These are phyloP conservation scores for Mychonastes homosphaera DNA, from an alignment of 139 green algal genomes.

Conservation along the genomic window DNA sequence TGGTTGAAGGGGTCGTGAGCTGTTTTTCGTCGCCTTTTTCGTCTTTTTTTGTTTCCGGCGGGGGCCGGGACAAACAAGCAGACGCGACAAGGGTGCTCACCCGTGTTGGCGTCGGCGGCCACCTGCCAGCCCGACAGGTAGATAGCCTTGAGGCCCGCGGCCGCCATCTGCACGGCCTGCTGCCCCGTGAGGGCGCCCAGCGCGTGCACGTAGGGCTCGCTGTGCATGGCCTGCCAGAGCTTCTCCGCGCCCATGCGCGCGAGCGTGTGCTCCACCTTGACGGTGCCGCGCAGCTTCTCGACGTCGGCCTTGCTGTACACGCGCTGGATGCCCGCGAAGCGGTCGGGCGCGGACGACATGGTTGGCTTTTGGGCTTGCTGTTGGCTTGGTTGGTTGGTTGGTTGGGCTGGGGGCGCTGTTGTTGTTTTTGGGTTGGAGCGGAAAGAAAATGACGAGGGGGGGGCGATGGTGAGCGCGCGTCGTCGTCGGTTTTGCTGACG, in stretches of 20 bases:
- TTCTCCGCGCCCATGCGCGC: slow-evolving; percentile 51
- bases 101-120: slow-evolving; percentile 57
- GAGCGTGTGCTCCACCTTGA: slow-evolving; percentile 62
- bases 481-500: background rate
- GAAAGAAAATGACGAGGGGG: background rate
- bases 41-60: background rate
- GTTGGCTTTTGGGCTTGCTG: too few species aligned
- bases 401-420: slow-evolving; percentile 4
- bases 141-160: slow-evolving; percentile 73
- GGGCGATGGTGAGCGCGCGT: too few species aligned
- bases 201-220: slow-evolving; percentile 50
- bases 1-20: background rate
- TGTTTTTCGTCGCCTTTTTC: background rate
- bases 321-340: slow-evolving; percentile 32
- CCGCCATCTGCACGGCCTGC: slow-evolving; percentile 41
- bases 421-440: background rate
- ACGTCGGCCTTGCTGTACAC: slow-evolving; percentile 46
- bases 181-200: slow-evolving; percentile 53
- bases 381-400: too few species aligned
- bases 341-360: slow-evolving; percentile 11
- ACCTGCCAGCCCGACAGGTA: slow-evolving; percentile 86
- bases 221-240: slow-evolving; percentile 64
- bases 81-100: slow-evolving; percentile 1
- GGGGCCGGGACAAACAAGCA: background rate
- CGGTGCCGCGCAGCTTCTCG: slow-evolving; percentile 48